Conservation (phyloP, 768 basidiomycete genomes). For the Boletus rubropictus region DNA sequence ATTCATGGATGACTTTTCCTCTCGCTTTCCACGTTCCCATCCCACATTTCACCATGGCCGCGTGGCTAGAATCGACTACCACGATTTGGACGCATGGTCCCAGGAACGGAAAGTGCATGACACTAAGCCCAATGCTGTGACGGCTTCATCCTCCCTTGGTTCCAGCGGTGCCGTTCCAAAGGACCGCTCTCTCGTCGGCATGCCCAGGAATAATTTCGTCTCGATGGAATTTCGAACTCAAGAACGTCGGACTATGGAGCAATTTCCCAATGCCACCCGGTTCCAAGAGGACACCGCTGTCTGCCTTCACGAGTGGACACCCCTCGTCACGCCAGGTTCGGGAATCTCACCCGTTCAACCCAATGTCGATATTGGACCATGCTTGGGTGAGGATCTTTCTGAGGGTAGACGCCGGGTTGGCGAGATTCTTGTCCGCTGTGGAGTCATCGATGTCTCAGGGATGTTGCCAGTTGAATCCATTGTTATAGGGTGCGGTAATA, state of each 20-base stretch:
- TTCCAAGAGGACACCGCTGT: background rate
- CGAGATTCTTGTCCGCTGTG: conserved; percentile 18
- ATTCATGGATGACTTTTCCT: conserved; percentile 1
- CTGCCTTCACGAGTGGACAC: background rate
- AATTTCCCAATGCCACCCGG: background rate
- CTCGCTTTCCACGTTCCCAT: conserved; percentile 7
- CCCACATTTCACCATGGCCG: conserved; percentile 10
- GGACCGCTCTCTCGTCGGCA: background rate
- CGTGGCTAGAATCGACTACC: conserved; percentile 20
- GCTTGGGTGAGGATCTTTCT: conserved; percentile 4
- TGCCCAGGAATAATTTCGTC: background rate
- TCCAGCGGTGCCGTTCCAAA: conserved; percentile 1
- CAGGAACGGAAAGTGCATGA: conserved; percentile 7
- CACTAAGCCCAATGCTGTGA: conserved; percentile 7
- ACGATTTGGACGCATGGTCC: conserved; percentile 26
- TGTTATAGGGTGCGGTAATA: background rate
- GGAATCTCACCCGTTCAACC: background rate
- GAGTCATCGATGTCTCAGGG: conserved; percentile 11
- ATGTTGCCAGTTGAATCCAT: background rate
- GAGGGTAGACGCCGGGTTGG: conserved; percentile 17
- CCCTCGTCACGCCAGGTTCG: conserved; percentile 5
- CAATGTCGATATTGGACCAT: background rate
- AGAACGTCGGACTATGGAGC: background rate
- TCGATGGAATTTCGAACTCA: conserved; percentile 6
- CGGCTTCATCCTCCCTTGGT: conserved; percentile 8